Conservation (phyloP, 2,329 filamentous ascomycete species). For the Chaetomiaceae sp. region DNA sequence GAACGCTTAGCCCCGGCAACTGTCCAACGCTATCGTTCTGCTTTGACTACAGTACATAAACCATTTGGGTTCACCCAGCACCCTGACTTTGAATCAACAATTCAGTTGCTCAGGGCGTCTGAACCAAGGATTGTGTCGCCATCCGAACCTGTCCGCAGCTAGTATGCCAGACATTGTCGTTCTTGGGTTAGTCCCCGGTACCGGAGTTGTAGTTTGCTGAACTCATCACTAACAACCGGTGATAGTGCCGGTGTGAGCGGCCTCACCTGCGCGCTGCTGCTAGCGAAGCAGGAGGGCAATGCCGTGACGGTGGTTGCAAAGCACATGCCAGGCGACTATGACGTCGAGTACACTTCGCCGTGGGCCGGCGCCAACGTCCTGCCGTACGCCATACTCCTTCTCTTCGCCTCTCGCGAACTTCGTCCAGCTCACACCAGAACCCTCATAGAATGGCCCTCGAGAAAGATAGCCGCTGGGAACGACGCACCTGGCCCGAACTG, state of each 20-base stretch:
- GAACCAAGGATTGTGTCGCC: too few species aligned
- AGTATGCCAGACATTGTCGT: constrained; percentile 39
- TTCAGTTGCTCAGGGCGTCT: too few species aligned
- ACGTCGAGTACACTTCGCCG: constrained; percentile 83
- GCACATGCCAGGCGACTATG: constrained; percentile 91
- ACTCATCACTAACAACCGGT: not conserved
- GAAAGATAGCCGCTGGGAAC: constrained; percentile 53
- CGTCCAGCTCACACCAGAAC: not conserved
- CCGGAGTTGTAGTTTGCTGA: not conserved
- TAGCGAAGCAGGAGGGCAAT: constrained; percentile 43
- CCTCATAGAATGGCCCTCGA: constrained; percentile 40
- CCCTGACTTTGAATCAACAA: too few species aligned
- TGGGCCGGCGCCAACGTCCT: constrained; percentile 82
- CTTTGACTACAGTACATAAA: too few species aligned
- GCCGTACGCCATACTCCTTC: constrained; percentile 51
- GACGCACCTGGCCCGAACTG: constrained; percentile 60
- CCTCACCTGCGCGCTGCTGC: constrained; percentile 47
- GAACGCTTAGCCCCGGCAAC: too few species aligned
- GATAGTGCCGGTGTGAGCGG: constrained; percentile 47
- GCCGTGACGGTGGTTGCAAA: constrained; percentile 52
- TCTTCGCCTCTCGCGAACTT: not conserved
- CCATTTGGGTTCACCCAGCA: too few species aligned
- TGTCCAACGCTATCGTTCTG: too few species aligned
- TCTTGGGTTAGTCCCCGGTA: constrained; percentile 32
- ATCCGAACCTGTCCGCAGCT: too few species aligned